Conservation (phyloP, 179 eudicot species). For the Drosera spatulata region DNA sequence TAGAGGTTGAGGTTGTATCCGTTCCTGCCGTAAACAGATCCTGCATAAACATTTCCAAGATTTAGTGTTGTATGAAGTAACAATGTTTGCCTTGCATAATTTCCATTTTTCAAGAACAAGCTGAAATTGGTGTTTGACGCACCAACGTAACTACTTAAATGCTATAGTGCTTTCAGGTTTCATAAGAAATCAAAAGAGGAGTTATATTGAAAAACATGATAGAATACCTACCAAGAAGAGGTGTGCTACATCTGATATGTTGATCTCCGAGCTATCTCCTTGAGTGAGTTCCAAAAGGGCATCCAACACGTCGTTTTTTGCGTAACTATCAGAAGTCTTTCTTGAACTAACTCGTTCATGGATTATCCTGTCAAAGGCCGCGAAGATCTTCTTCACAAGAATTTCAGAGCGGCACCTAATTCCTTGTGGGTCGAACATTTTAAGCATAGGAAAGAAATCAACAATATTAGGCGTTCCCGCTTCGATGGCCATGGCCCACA, state of each 20-base stretch:
- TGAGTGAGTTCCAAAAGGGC: neutral
- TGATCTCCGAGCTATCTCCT: neutral
- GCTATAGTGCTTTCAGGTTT: neutral
- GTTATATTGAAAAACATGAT: too few relatives aligned
- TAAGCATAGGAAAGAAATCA: neutral
- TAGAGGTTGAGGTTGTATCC: neutral
- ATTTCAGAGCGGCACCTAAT: neutral
- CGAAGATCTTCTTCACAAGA: neutral
- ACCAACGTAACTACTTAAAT: too few relatives aligned
- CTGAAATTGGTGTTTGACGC: too few relatives aligned
- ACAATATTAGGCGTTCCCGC: neutral
- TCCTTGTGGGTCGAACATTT: neutral
- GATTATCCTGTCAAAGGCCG: neutral
- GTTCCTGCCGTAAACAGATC: neutral
- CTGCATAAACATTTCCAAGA: neutral
- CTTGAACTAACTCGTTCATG: neutral
- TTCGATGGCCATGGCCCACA: neutral
- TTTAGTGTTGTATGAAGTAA: neutral
- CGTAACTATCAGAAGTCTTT: neutral
- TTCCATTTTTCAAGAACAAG: too few relatives aligned
- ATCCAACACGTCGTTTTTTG: neutral
- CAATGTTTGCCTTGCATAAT: neutral
- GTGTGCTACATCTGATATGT: neutral
- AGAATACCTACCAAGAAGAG: neutral
- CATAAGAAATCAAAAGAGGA: neutral